phyloP scores from a whole-genome alignment of 2,329 filamentous ascomycete genomes.

The Botrytis galanthina region DNA sequence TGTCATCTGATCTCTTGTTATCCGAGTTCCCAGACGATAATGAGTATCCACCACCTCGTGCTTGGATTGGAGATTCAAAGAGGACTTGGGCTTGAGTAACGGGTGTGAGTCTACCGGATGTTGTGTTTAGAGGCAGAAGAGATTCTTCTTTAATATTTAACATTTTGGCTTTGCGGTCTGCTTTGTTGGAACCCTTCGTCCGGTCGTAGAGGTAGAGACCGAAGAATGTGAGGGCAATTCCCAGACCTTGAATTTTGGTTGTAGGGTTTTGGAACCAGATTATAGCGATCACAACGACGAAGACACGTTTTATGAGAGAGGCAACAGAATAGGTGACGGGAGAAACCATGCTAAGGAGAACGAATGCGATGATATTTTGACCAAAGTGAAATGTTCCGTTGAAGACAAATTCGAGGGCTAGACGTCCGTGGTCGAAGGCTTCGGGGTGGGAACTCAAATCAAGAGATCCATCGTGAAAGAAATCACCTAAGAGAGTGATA shows the following conservation, averaged over 20 bases:
- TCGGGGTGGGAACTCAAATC: conserved; percentile 56
- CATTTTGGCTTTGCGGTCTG: conserved; percentile 75
- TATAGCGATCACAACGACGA: conserved; percentile 92
- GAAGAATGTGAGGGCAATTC: conserved; percentile 84
- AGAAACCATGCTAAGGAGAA: conserved; percentile 87
- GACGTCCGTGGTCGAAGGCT: conserved; percentile 71
- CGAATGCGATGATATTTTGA: conserved; percentile 93
- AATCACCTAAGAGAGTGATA: conserved; percentile 70
- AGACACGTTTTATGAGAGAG: conserved; percentile 93
- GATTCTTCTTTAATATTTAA: conserved; percentile 48
- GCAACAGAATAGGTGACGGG: conserved; percentile 97
- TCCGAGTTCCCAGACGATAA: conserved; percentile 43
- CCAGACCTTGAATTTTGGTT: conserved; percentile 75
- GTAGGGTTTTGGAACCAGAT: conserved; percentile 94
- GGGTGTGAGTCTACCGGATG: conserved; percentile 16
- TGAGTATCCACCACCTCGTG: conserved; percentile 30
- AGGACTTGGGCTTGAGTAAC: conserved; percentile 15
- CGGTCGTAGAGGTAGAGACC: conserved; percentile 95
- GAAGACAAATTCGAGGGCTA: conserved; percentile 85
- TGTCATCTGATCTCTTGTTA: conserved; percentile 44
- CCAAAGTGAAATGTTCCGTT: conserved; percentile 96
- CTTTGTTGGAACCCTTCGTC: conserved; percentile 82
- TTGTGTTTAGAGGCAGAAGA: conserved; percentile 31
- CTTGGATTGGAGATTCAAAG: conserved; percentile 8
- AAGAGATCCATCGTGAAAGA: conserved; percentile 77